Evolutionary conservation across 352 stramenopile genomes (phyloP).

Genomic region (Phytophthora citrophthora): DNA sequence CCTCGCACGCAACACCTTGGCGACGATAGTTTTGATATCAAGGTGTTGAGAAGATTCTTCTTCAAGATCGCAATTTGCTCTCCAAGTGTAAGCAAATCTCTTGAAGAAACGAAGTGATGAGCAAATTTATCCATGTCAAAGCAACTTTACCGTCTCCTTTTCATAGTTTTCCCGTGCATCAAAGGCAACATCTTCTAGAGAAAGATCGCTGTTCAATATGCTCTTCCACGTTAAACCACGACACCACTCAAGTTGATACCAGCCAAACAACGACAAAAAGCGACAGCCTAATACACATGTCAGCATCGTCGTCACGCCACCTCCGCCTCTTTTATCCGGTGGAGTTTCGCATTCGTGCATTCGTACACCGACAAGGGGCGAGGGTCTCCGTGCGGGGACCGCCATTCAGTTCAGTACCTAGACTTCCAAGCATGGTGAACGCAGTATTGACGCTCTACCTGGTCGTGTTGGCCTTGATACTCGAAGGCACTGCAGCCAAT

Average conservation of each 20-base stretch:
- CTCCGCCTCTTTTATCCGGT: constrained; percentile 7
- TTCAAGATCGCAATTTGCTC: background rate
- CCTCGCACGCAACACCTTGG: too few relatives aligned
- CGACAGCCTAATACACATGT: constrained; percentile 1
- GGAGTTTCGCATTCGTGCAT: constrained; percentile 22
- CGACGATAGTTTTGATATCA: background rate
- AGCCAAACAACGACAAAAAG: too few relatives aligned
- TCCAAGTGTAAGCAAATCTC: constrained; percentile 13
- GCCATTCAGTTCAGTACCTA: constrained; percentile 7
- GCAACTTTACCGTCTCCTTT: background rate
- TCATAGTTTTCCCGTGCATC: too few relatives aligned
- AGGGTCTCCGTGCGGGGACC: background rate
- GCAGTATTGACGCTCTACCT: constrained; percentile 2
- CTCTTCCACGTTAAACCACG: too few relatives aligned
- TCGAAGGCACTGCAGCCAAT: constrained; percentile 1
- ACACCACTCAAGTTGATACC: too few relatives aligned
- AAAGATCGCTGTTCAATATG: background rate
- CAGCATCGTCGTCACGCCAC: constrained; percentile 12
- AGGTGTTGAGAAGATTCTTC: too few relatives aligned
- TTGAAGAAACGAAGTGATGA: background rate
- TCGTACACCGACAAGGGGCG: background rate
- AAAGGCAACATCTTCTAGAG: background rate
- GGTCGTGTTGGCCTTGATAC: background rate
- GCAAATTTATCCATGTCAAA: background rate
- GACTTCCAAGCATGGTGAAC: background rate